phyloP scores from a whole-genome alignment of 176 grass and related monocot species.

The Tillandsia leiboldiana region DNA sequence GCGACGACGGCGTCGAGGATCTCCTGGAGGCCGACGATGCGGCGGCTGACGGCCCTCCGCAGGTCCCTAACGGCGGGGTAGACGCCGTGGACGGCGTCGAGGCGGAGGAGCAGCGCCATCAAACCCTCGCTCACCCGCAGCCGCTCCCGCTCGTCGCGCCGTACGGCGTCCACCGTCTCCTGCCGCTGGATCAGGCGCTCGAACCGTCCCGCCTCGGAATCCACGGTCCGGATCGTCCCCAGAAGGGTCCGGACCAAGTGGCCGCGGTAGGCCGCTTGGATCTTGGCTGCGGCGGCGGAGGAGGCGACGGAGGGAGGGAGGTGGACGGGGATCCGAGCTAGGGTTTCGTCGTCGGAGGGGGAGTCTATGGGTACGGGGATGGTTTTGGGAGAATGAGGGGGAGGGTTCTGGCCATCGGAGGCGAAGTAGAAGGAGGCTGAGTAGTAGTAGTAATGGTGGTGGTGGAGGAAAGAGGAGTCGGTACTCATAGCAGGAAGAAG shows the following conservation, averaged over 20 bases:
- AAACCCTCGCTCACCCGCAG: constrained; percentile 69
- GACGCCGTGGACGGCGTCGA: constrained; percentile 71
- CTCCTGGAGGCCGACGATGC: constrained; percentile 74
- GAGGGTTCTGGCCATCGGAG: constrained; percentile 9
- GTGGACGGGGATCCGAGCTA: not conserved
- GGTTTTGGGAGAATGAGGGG: constrained; percentile 6
- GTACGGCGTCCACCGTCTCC: constrained; percentile 81
- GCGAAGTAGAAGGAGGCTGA: constrained; percentile 35
- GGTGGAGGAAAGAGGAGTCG: constrained; percentile 20
- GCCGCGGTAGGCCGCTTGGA: constrained; percentile 61
- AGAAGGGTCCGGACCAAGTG: constrained; percentile 44
- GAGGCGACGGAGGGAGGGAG: constrained; percentile 8
- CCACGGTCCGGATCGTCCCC: constrained; percentile 35
- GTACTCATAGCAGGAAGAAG: not conserved
- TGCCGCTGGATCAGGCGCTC: constrained; percentile 70
- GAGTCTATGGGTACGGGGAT: constrained; percentile 45
- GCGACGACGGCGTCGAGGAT: constrained; percentile 52
- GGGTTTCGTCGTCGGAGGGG: constrained; percentile 3
- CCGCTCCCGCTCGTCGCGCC: constrained; percentile 53
- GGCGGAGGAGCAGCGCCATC: constrained; percentile 67
- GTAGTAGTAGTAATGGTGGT: constrained; percentile 19
- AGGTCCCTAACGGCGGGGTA: constrained; percentile 63
- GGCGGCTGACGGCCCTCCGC: constrained; percentile 55
- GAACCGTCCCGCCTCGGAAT: constrained; percentile 45
- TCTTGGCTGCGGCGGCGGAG: constrained; percentile 40